Evolutionary conservation across 2,329 filamentous ascomycete species (phyloP).

Genomic region (Cladorrhinum sp.): DNA sequence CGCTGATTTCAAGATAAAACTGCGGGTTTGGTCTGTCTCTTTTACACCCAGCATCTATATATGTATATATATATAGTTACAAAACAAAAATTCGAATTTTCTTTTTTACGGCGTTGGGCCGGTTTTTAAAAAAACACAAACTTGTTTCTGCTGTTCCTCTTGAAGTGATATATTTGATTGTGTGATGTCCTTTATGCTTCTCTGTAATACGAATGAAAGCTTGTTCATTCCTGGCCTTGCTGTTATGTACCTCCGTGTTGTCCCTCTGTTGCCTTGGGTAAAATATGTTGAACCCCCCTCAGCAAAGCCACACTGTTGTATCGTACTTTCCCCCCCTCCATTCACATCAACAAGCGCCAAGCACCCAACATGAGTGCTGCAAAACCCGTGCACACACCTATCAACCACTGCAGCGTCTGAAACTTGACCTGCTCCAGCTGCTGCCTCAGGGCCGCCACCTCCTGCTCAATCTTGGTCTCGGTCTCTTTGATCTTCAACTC

Average conservation of each 20-base stretch:
- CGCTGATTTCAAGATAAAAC: neutral
- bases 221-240: too few relatives aligned
- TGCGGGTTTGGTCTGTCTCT: slow-evolving; percentile 11
- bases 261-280: too few relatives aligned
- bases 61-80: neutral
- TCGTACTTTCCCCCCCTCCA: neutral
- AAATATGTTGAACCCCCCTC: too few relatives aligned
- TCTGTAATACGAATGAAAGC: too few relatives aligned
- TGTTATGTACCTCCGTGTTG: too few relatives aligned
- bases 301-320: neutral
- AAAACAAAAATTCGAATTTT: neutral
- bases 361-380: slow-evolving; percentile 66
- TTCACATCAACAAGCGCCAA: slow-evolving; percentile 66
- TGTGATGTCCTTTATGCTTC: neutral
- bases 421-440: slow-evolving; percentile 97
- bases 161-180: neutral
- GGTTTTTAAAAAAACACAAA: neutral
- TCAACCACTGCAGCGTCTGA: slow-evolving; percentile 95
- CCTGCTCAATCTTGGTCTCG: slow-evolving; percentile 96
- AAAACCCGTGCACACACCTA: slow-evolving; percentile 74
- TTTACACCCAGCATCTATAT: slow-evolving; percentile 1
- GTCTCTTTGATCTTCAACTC: slow-evolving; percentile 99
- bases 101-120: neutral
- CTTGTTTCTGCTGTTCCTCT: neutral
- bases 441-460: slow-evolving; percentile 85